Percentiles rank a stretch among this genome's conserved stretches.
Evolutionary conservation across 352 stramenopile species (phyloP).

Genomic region (Pythium guiyangense): DNA sequence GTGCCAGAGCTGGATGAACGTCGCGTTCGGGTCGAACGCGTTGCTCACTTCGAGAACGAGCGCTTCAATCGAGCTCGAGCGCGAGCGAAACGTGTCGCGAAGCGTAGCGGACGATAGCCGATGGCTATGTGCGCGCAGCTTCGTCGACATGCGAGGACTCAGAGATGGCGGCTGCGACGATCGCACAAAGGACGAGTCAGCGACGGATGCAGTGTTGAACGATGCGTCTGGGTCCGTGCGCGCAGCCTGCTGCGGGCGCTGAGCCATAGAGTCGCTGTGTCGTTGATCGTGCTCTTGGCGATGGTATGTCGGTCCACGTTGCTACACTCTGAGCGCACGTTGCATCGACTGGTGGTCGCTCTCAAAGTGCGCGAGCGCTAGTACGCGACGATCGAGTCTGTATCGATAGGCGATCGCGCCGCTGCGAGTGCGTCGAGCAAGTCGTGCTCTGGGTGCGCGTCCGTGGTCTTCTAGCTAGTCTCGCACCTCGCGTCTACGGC

Average conservation of each 20-base stretch:
- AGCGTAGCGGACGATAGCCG: slow-evolving; percentile 10
- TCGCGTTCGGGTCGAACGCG: slow-evolving; percentile 58
- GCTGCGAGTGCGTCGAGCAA: no score
- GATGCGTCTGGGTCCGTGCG: not conserved
- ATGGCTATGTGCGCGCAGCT: not conserved
- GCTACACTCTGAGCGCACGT: not conserved
- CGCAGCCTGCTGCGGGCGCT: no score
- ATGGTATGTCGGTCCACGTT: not conserved
- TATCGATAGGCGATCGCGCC: no score
- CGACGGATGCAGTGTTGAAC: not conserved
- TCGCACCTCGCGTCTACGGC: no score
- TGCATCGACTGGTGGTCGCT: not conserved
- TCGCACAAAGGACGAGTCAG: slow-evolving; percentile 4
- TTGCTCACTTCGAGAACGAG: slow-evolving; percentile 41
- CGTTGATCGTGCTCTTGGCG: not conserved
- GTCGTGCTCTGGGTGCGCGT: no score
- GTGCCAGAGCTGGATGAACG: slow-evolving; percentile 48
- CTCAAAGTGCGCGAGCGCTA: no score
- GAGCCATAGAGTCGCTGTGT: not conserved
- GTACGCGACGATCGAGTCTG: no score
- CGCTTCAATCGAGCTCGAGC: slow-evolving; percentile 49
- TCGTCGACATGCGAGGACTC: slow-evolving; percentile 5
- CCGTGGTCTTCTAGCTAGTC: no score
- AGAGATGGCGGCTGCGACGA: not conserved
- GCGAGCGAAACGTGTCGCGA: slow-evolving; percentile 21